phyloP scores from a whole-genome alignment of 106 monocot genomes.

The Dioscorea zingiberensis region DNA sequence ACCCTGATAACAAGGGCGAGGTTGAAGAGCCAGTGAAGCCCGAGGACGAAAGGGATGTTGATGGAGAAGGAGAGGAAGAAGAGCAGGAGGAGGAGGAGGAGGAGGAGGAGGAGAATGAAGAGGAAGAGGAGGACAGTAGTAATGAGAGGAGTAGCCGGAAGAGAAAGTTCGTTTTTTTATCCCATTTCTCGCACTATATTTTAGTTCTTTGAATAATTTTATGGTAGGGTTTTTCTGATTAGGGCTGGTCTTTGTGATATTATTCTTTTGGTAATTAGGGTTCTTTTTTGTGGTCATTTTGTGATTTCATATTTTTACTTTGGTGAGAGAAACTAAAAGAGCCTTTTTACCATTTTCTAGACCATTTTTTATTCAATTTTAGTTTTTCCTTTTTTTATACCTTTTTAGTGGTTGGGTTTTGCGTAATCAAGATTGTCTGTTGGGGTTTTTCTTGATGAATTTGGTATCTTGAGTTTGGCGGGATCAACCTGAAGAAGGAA shows the following conservation, averaged over 20 bases:
- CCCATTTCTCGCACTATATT: not conserved
- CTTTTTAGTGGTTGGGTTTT: too few relatives aligned
- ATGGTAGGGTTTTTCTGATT: not conserved
- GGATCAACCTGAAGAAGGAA: too few relatives aligned
- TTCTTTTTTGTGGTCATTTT: not conserved
- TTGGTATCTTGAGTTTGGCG: too few relatives aligned
- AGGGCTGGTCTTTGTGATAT: not conserved
- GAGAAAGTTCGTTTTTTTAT: constrained; percentile 32
- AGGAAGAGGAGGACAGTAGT: constrained; percentile 5
- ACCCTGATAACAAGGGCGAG: constrained; percentile 5
- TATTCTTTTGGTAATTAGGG: constrained; percentile 5
- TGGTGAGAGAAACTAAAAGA: too few relatives aligned
- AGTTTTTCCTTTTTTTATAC: too few relatives aligned
- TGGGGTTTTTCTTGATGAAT: too few relatives aligned
- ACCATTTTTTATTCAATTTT: too few relatives aligned
- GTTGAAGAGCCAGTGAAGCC: constrained; percentile 13
- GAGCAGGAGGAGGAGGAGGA: constrained; percentile 24
- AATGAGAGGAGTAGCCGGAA: constrained; percentile 28
- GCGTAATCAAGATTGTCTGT: too few relatives aligned
- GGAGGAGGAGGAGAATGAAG: constrained; percentile 32
- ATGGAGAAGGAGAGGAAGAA: constrained; percentile 16
- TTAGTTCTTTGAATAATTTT: not conserved
- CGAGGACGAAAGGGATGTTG: constrained; percentile 13
- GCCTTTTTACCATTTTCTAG: too few relatives aligned
- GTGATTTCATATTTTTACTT: too few relatives aligned